phyloP scores from a whole-genome alignment of 441 rosid genomes.

The Adansonia madagascariensis region DNA sequence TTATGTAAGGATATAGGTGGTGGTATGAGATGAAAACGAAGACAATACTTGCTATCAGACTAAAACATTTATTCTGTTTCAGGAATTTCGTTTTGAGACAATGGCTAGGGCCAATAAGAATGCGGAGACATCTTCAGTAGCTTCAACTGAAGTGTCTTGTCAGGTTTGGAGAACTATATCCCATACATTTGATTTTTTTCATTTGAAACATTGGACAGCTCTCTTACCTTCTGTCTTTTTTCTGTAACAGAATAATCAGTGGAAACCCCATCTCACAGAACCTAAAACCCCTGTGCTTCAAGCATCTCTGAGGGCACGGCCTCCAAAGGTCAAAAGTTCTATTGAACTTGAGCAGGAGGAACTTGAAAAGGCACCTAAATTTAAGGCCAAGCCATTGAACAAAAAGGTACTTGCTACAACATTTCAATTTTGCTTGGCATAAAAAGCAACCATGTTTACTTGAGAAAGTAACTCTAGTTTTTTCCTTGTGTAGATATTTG shows the following conservation, averaged over 20 bases:
- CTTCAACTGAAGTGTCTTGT: constrained; percentile 70
- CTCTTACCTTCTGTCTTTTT: background rate
- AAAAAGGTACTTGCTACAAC: constrained; percentile 63
- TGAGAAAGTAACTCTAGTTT: constrained; percentile 16
- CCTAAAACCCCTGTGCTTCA: constrained; percentile 82
- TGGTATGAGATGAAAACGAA: background rate
- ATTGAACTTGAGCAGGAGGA: constrained; percentile 83
- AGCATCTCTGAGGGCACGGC: constrained; percentile 87
- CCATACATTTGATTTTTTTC: background rate
- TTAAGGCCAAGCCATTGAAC: constrained; percentile 91
- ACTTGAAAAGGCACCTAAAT: constrained; percentile 85
- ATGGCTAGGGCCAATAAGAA: constrained; percentile 76
- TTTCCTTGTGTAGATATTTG: constrained; percentile 69
- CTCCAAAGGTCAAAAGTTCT: constrained; percentile 71
- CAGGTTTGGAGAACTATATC: constrained; percentile 50
- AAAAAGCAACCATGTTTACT: background rate
- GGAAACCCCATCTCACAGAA: constrained; percentile 74
- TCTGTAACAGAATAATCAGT: constrained; percentile 51
- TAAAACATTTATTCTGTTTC: constrained; percentile 28
- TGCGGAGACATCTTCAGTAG: constrained; percentile 76
- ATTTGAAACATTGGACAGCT: background rate
- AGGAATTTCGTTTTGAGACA: constrained; percentile 92
- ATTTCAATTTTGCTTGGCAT: constrained; percentile 4
- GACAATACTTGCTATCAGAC: background rate
- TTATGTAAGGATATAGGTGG: background rate